Evolutionary conservation across 495 filamentous ascomycete genomes (phyloP).

Genomic region (Xylaria grammica): DNA sequence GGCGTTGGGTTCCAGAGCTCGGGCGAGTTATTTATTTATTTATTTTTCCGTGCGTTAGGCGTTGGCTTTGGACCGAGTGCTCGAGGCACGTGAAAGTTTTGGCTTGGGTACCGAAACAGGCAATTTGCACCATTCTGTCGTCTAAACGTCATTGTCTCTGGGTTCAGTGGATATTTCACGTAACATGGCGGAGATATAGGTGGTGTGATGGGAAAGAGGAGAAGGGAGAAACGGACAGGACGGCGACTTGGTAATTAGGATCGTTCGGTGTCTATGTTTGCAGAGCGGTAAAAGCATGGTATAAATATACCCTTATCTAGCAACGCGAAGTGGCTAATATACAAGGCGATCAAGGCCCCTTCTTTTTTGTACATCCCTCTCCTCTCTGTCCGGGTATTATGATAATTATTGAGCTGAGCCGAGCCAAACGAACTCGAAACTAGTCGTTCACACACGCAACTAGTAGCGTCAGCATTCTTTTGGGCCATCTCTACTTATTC

Average conservation of each 20-base stretch:
- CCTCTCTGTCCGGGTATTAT: slow-evolving; percentile 9
- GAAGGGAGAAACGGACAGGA: too few relatives aligned
- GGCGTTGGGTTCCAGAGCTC: slow-evolving; percentile 18
- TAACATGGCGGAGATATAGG: too few relatives aligned
- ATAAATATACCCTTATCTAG: slow-evolving; percentile 27
- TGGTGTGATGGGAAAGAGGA: too few relatives aligned
- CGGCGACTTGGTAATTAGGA: too few relatives aligned
- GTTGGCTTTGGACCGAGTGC: slow-evolving; percentile 13
- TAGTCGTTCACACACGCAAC: background rate
- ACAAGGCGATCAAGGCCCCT: slow-evolving; percentile 3
- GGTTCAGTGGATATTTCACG: too few relatives aligned
- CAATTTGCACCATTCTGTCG: background rate
- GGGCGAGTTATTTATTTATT: slow-evolving; percentile 20
- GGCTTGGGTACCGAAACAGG: background rate
- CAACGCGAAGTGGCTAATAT: slow-evolving; percentile 19
- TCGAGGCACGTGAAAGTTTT: background rate
- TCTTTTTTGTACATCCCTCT: background rate
- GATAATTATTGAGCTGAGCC: slow-evolving; percentile 11
- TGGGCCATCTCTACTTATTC: too few relatives aligned
- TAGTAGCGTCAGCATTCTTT: too few relatives aligned
- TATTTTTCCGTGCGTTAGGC: slow-evolving; percentile 5
- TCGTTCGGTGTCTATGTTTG: background rate
- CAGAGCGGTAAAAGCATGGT: background rate
- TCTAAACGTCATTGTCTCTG: background rate
- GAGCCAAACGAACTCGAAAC: too few relatives aligned